These are phyloP conservation scores for Entophlyctis helioformis DNA, from an alignment of 192 early-diverging fungal species.

Conservation along the genomic window DNA sequence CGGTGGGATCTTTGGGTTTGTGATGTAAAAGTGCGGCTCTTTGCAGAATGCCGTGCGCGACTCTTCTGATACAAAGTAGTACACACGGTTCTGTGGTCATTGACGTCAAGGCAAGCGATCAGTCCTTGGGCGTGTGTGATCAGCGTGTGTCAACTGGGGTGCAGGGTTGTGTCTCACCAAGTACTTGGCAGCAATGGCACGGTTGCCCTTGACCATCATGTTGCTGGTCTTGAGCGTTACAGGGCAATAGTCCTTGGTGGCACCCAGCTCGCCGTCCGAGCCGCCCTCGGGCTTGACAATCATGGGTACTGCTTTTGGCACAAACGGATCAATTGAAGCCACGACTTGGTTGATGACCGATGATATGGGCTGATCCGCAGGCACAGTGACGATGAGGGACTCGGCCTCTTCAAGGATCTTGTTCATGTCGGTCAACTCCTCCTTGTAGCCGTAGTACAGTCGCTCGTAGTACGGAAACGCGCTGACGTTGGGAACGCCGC, in stretches of 20 bases:
- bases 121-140: too few species aligned
- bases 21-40: conserved; percentile 31
- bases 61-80: too few species aligned
- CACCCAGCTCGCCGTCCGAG: conserved; percentile 20
- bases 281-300: conserved; percentile 17
- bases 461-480: conserved; percentile 30
- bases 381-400: conserved; percentile 9
- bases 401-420: conserved; percentile 17
- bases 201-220: conserved; percentile 26
- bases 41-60: conserved; percentile 21
- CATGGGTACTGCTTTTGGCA: conserved; percentile 17
- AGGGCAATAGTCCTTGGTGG: conserved; percentile 40
- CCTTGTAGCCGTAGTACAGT: conserved; percentile 25
- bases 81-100: too few species aligned
- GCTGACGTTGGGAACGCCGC: neutral
- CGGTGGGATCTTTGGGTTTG: conserved; percentile 1
- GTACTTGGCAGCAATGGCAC: conserved; percentile 20
- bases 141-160: too few species aligned
- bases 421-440: conserved; percentile 22
- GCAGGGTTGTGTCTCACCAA: too few species aligned
- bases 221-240: conserved; percentile 17
- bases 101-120: too few species aligned
- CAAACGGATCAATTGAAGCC: conserved; percentile 28
- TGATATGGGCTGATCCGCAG: conserved; percentile 11
- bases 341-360: conserved; percentile 22